Evolutionary conservation across 2,329 filamentous ascomycete genomes (phyloP), one percentile per base, ranked within the genome.

Genomic region (Aspergillus ibericus): DNA sequence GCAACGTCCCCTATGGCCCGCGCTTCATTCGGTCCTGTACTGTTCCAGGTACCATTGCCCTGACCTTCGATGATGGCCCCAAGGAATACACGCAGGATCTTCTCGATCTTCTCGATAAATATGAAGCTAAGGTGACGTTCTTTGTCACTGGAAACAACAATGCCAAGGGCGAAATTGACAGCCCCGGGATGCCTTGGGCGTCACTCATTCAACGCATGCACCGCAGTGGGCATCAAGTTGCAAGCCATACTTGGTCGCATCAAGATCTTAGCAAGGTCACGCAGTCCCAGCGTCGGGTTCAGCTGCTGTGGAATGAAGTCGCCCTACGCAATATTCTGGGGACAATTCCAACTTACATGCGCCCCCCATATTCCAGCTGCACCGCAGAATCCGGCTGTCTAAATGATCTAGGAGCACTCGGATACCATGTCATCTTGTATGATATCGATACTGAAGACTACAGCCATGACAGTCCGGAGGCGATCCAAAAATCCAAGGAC

Each of bases 61-160:
- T 90, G 56, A 89, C 87, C 0, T 89, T 83, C 64, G 87, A 89
- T 64, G 87, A 89, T 69, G 87, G 87, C 1, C 87, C 87, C 20
- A 83, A 83, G 62, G 72, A 79, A 18, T 88, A 85, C 71, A 89
- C 87, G 1, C 73, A 75, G 40, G 82, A 86, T 60, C 79, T 90
- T 12, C 78, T 89, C 12, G 83, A 89, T 66, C 77, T 87, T 55
- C 79, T 90, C 47, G 79, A 81, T 59, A 77, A 75, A 25, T 86
- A 88, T 67, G 76, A 81, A 27, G 86, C 84, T 13, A 87, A 84
- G 63, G 87, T 85, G 1, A 90, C 88, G 1, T 90, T 90, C 70
- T 89, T 89, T 72, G 79, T 89, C 60, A 85, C 77, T 12, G 80
- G 80, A 4, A 73, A 79, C 53, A 80, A 79, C 61, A 80, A 78